phyloP scores from a whole-genome alignment of 371 early-diverging fungal genomes.

The Lichtheimia ornata region DNA sequence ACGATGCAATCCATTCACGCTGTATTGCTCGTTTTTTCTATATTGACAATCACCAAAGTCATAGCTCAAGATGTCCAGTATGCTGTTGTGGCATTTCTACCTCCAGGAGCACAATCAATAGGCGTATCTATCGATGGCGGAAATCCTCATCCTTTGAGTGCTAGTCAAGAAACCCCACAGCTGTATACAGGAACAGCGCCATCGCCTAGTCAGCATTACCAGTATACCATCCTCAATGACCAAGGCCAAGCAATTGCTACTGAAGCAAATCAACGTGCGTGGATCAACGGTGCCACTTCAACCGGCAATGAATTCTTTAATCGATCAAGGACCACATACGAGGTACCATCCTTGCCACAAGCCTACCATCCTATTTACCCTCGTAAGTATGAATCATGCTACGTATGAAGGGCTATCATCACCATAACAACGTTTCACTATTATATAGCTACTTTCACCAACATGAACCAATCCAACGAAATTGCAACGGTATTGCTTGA shows the following conservation, averaged over 20 bases:
- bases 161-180: slow-evolving; percentile 14
- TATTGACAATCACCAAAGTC: too few species aligned
- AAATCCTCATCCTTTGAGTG: slow-evolving; percentile 9
- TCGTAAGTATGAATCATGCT: slow-evolving; percentile 17
- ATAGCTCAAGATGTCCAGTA: slow-evolving; percentile 12
- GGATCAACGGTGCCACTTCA: slow-evolving; percentile 25
- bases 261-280: slow-evolving; percentile 22
- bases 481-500: slow-evolving; percentile 54
- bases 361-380: slow-evolving; percentile 34
- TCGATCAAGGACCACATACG: slow-evolving; percentile 26
- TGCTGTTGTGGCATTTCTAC: slow-evolving; percentile 30
- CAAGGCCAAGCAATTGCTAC: slow-evolving; percentile 1
- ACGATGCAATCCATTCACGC: too few species aligned
- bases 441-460: slow-evolving; percentile 26
- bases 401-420: neutral
- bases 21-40: too few species aligned
- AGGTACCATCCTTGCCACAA: slow-evolving; percentile 45
- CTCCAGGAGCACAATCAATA: slow-evolving; percentile 18
- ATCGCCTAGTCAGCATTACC: slow-evolving; percentile 14
- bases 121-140: slow-evolving; percentile 24
- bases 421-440: neutral
- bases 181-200: slow-evolving; percentile 28
- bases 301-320: slow-evolving; percentile 52
- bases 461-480: slow-evolving; percentile 40
- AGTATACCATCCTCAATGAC: slow-evolving; percentile 20